These are phyloP conservation scores for Pythium biforme DNA, from an alignment of 352 stramenopile species.

Conservation along the genomic window DNA sequence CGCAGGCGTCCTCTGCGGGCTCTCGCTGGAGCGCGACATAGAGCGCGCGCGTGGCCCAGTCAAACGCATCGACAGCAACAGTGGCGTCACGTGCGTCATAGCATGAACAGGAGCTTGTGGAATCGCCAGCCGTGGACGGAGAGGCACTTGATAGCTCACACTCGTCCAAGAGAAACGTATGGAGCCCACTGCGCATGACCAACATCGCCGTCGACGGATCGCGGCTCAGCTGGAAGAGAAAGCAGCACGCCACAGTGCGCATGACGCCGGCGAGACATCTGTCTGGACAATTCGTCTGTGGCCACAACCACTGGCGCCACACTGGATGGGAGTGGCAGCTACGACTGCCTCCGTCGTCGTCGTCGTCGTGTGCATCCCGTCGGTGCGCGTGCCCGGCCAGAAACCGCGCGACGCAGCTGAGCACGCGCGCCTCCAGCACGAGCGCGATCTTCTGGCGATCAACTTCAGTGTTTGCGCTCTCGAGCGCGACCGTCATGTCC, in stretches of 20 bases:
- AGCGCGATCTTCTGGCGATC: slow-evolving; percentile 1
- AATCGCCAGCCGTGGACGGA: neutral
- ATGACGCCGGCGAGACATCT: slow-evolving; percentile 3
- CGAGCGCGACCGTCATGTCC: slow-evolving; percentile 8
- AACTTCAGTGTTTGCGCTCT: neutral
- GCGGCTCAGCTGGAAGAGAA: slow-evolving; percentile 46
- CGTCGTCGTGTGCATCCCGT: neutral
- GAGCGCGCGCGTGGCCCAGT: slow-evolving; percentile 40
- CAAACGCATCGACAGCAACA: slow-evolving; percentile 51
- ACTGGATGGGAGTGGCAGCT: neutral
- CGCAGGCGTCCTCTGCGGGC: slow-evolving; percentile 12
- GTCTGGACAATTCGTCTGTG: neutral
- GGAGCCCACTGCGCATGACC: slow-evolving; percentile 43
- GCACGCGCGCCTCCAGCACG: slow-evolving; percentile 22
- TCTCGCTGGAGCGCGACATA: slow-evolving; percentile 15
- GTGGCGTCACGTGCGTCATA: slow-evolving; percentile 41
- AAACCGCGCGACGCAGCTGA: slow-evolving; percentile 27
- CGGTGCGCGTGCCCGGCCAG: neutral
- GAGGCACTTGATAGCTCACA: slow-evolving; percentile 3
- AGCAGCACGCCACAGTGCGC: slow-evolving; percentile 24
- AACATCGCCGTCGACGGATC: slow-evolving; percentile 29
- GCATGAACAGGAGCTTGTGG: neutral
- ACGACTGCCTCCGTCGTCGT: neutral
- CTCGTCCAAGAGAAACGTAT: slow-evolving; percentile 41
- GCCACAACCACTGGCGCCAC: slow-evolving; percentile 18